Percentiles rank a stretch among this genome's conserved stretches.
Evolutionary conservation across 2,329 filamentous ascomycete genomes (phyloP).

Genomic region (Pyrenochaeta sp.): DNA sequence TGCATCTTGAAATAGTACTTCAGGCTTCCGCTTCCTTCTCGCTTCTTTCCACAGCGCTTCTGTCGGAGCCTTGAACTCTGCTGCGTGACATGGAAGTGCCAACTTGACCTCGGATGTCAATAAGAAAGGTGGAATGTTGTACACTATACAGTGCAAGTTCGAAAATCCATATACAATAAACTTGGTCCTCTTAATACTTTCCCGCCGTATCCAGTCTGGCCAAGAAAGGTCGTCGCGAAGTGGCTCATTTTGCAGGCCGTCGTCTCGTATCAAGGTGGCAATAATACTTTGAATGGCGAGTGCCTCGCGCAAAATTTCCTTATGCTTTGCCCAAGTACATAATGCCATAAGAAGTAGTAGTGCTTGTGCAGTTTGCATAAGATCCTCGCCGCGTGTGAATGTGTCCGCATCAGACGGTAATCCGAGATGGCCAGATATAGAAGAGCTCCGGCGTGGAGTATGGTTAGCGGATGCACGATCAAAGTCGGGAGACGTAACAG

Average conservation of each 20-base stretch:
- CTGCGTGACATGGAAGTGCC: conserved; percentile 61
- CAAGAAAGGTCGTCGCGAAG: conserved; percentile 63
- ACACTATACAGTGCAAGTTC: conserved; percentile 68
- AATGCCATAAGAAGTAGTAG: conserved; percentile 68
- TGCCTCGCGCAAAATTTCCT: conserved; percentile 64
- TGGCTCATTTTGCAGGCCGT: conserved; percentile 61
- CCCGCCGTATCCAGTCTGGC: conserved; percentile 62
- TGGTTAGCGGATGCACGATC: conserved; percentile 16
- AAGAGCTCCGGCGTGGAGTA: conserved; percentile 25
- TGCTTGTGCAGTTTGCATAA: conserved; percentile 71
- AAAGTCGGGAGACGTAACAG: conserved; percentile 23
- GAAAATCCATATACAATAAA: conserved; percentile 65
- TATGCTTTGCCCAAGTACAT: conserved; percentile 67
- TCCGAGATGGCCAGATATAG: conserved; percentile 35
- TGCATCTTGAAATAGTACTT: conserved; percentile 42
- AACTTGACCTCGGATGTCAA: conserved; percentile 63
- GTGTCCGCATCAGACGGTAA: conserved; percentile 32
- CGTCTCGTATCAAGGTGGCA: conserved; percentile 63
- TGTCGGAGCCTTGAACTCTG: conserved; percentile 63
- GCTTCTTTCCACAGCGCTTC: conserved; percentile 58
- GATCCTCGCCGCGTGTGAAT: conserved; percentile 27
- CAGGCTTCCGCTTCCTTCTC: conserved; percentile 28
- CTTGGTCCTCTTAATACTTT: conserved; percentile 63
- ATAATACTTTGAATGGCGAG: conserved; percentile 65
- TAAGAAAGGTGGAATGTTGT: conserved; percentile 66